Evolutionary conservation across 2,329 filamentous ascomycete genomes (phyloP).

Genomic region (Emericellopsis atlantica): DNA sequence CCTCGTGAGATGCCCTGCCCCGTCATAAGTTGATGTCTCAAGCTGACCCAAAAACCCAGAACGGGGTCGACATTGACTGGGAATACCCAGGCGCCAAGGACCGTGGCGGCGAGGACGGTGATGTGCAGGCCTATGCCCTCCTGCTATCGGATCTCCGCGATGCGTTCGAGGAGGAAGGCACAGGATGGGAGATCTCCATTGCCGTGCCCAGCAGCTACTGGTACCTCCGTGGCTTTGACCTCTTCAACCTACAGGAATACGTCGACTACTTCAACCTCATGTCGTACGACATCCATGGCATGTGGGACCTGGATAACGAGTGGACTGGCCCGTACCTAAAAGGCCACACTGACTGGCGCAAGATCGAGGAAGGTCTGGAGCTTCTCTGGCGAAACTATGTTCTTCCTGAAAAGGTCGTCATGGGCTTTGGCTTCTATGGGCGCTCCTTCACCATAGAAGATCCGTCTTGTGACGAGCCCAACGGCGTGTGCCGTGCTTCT

Average conservation of each 20-base stretch:
- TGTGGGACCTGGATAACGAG: constrained; percentile 18
- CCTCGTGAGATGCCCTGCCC: too few species aligned
- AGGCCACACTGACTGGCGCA: constrained; percentile 31
- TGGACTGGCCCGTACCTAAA: constrained; percentile 15
- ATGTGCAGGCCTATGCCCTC: constrained; percentile 5
- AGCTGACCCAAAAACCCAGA: too few species aligned
- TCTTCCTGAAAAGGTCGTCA: constrained; percentile 21
- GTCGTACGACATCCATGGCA: constrained; percentile 4
- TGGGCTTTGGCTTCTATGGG: constrained; percentile 32
- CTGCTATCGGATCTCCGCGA: constrained; percentile 4
- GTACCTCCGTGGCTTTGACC: constrained; percentile 10
- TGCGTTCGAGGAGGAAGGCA: background rate
- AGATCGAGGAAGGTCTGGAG: constrained; percentile 26
- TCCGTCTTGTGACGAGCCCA: constrained; percentile 9
- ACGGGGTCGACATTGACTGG: too few species aligned
- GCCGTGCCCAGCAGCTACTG: constrained; percentile 9
- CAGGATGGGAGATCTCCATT: constrained; percentile 3
- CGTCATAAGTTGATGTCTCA: too few species aligned
- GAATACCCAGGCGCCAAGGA: constrained; percentile 5
- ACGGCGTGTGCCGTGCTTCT: too few species aligned
- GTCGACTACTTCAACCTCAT: constrained; percentile 7
- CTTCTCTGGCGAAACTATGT: constrained; percentile 32
- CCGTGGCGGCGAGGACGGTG: constrained; percentile 3
- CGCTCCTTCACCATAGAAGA: constrained; percentile 8
- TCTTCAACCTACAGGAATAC: background rate